Evolutionary conservation across 2,329 filamentous ascomycete species (phyloP).

Genomic region (Colletotrichum lupini): DNA sequence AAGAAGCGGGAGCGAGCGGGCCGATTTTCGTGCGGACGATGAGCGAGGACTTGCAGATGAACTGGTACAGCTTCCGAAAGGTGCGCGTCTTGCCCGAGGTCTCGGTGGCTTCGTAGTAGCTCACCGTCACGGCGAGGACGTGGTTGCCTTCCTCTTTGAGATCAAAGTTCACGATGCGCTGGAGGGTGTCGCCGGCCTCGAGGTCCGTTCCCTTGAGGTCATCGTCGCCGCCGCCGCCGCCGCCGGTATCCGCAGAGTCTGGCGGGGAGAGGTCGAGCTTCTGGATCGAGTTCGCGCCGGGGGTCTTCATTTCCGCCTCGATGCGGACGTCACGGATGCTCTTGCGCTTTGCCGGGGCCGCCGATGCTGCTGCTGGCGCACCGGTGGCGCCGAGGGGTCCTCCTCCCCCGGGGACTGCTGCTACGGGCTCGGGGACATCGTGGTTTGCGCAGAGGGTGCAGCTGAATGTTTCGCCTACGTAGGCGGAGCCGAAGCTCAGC

Average conservation of each 20-base stretch:
- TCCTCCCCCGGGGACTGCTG: constrained; percentile 7
- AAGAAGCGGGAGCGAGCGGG: constrained; percentile 56
- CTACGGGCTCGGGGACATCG: constrained; percentile 61
- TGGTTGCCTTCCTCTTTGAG: constrained; percentile 95
- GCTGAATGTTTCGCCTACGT: constrained; percentile 94
- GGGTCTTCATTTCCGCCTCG: constrained; percentile 95
- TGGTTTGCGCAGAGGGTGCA: constrained; percentile 98
- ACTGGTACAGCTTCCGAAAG: constrained; percentile 96
- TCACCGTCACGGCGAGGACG: constrained; percentile 91
- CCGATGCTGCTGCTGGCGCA: not conserved
- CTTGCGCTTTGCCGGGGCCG: constrained; percentile 44
- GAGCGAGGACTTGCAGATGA: constrained; percentile 89
- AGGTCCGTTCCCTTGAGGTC: constrained; percentile 58
- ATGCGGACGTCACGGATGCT: constrained; percentile 82
- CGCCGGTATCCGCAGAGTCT: not conserved
- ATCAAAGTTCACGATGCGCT: constrained; percentile 86
- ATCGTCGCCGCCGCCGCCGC: not conserved
- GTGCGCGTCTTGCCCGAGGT: constrained; percentile 79
- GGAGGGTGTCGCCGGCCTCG: constrained; percentile 74
- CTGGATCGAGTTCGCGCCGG: constrained; percentile 68
- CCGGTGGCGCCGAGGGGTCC: not conserved
- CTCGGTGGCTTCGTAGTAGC: constrained; percentile 88
- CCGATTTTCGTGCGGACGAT: constrained; percentile 92
- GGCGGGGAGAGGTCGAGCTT: constrained; percentile 70
- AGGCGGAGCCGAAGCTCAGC: constrained; percentile 91